These are phyloP conservation scores for Myriangium duriaei DNA, from an alignment of 2,329 filamentous ascomycete genomes.

Conservation along the genomic window DNA sequence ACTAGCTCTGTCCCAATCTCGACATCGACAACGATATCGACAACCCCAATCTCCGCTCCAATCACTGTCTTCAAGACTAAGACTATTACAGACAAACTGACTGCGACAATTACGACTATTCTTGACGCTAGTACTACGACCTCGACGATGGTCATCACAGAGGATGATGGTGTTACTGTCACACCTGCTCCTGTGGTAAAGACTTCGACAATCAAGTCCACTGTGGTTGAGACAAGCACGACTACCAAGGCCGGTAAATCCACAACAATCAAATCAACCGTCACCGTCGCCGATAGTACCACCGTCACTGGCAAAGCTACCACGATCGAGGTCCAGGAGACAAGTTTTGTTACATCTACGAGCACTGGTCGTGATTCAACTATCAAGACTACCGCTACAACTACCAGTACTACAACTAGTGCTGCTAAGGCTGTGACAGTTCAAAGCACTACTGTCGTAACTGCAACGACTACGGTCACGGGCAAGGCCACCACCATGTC, in stretches of 20 bases:
- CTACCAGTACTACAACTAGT: constrained; percentile 11
- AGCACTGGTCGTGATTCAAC: constrained; percentile 10
- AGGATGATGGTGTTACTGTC: constrained; percentile 23
- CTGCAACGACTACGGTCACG: constrained; percentile 9
- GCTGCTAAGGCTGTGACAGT: constrained; percentile 10
- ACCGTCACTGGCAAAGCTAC: constrained; percentile 13
- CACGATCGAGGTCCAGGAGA: constrained; percentile 16
- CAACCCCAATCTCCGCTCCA: constrained; percentile 15
- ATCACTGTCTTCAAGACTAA: constrained; percentile 13
- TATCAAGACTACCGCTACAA: constrained; percentile 13
- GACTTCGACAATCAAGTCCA: constrained; percentile 17
- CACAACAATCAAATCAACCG: constrained; percentile 10
- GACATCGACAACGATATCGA: constrained; percentile 17
- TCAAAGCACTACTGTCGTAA: constrained; percentile 8
- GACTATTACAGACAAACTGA: constrained; percentile 18
- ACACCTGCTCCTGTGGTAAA: constrained; percentile 20
- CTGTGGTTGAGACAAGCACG: constrained; percentile 12
- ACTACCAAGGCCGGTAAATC: constrained; percentile 11
- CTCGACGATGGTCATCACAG: constrained; percentile 15
- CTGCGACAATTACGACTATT: constrained; percentile 17
- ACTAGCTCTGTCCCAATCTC: constrained; percentile 15
- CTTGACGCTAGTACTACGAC: constrained; percentile 19
- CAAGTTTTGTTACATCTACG: constrained; percentile 11
- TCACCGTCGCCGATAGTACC: constrained; percentile 4
- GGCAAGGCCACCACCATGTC: constrained; percentile 13